Percentiles rank a stretch among this genome's conserved stretches.
These are phyloP conservation scores for Spergularia marina DNA, from an alignment of 148 eudicot species.

Conservation along the genomic window DNA sequence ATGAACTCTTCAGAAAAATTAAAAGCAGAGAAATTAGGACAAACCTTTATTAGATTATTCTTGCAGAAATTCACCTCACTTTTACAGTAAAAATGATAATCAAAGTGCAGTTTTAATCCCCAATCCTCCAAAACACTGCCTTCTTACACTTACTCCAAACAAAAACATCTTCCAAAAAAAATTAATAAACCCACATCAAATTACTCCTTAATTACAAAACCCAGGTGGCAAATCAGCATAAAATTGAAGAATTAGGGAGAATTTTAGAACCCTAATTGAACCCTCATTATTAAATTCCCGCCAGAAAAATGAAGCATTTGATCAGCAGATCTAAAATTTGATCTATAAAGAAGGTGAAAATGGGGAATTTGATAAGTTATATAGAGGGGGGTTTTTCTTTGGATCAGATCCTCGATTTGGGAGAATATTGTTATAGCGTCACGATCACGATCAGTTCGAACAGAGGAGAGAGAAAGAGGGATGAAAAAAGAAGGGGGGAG, in stretches of 20 bases:
- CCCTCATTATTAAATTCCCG: slow-evolving; percentile 4
- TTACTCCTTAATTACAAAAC: slow-evolving; percentile 6
- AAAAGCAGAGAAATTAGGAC: neutral
- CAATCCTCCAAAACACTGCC: slow-evolving; percentile 20
- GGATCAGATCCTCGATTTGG: slow-evolving; percentile 33
- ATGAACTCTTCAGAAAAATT: neutral
- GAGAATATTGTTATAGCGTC: slow-evolving; percentile 31
- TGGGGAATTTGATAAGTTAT: neutral
- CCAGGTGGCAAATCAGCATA: neutral
- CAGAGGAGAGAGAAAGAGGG: slow-evolving; percentile 19
- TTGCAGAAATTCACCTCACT: slow-evolving; percentile 20
- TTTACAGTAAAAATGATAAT: slow-evolving; percentile 2
- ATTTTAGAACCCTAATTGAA: slow-evolving; percentile 13
- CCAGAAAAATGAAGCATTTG: slow-evolving; percentile 13
- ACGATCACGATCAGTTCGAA: slow-evolving; percentile 23
- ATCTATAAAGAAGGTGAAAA: slow-evolving; percentile 1
- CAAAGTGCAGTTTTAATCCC: slow-evolving; percentile 19
- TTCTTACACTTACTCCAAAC: slow-evolving; percentile 18
- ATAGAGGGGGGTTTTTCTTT: slow-evolving; percentile 2
- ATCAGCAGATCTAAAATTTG: slow-evolving; percentile 21
- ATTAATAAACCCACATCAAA: slow-evolving; percentile 11
- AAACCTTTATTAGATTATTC: slow-evolving; percentile 26
- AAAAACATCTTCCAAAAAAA: slow-evolving; percentile 25
- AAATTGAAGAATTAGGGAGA: neutral
- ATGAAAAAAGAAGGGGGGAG: neutral